A percentile compares a stretch with the other conserved stretches of the same genome.
Evolutionary conservation across 129 eudicot genomes (phyloP).

Genomic region (Arctium lappa): DNA sequence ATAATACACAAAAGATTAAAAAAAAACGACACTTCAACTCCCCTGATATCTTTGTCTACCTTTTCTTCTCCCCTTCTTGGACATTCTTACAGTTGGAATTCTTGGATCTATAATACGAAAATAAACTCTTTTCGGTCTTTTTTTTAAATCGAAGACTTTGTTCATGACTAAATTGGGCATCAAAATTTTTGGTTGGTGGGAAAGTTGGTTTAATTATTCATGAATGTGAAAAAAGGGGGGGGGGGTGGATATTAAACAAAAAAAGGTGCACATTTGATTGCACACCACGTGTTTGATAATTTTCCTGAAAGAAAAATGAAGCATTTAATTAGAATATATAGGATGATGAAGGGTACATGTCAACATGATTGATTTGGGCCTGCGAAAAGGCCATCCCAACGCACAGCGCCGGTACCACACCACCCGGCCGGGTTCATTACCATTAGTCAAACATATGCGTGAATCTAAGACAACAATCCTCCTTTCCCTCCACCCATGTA

Average conservation of each 20-base stretch:
- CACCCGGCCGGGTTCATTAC: not conserved
- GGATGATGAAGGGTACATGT: slow-evolving; percentile 37
- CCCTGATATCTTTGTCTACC: not conserved
- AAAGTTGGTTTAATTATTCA: not conserved
- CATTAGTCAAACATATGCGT: slow-evolving; percentile 12
- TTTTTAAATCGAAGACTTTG: not conserved
- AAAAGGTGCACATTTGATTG: slow-evolving; percentile 1
- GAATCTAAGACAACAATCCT: slow-evolving; percentile 10
- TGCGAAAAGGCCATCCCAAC: slow-evolving; percentile 34
- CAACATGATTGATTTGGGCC: slow-evolving; percentile 33
- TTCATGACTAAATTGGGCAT: not conserved
- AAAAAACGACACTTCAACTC: not conserved
- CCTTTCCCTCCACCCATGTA: not conserved
- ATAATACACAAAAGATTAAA: not conserved
- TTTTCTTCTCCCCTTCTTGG: not conserved
- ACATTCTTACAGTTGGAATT: not conserved
- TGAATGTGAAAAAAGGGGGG: not conserved
- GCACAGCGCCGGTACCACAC: slow-evolving; percentile 5
- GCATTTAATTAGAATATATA: not conserved
- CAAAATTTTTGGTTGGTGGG: not conserved
- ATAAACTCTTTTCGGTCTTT: not conserved
- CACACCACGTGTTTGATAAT: slow-evolving; percentile 31
- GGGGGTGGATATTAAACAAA: not conserved
- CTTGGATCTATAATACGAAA: not conserved
- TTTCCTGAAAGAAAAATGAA: slow-evolving; percentile 27